Evolutionary conservation across 2,329 filamentous ascomycete genomes (phyloP).

Genomic region (Macroventuria anomochaeta): DNA sequence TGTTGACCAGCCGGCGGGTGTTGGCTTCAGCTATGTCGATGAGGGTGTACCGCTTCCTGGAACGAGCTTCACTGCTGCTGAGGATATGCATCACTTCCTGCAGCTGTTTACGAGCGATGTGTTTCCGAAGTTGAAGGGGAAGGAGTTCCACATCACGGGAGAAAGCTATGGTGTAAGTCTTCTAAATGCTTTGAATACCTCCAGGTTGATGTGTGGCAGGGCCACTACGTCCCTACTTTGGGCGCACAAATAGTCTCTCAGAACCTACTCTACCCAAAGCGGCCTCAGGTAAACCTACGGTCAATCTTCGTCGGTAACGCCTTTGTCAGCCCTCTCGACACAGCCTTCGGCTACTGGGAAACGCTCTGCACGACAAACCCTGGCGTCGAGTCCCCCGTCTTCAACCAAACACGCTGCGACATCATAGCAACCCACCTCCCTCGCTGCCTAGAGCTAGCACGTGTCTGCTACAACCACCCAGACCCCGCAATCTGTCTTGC

Average conservation of each 20-base stretch:
- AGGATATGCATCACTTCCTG: conserved; percentile 59
- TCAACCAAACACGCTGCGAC: conserved; percentile 56
- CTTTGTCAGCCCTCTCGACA: conserved; percentile 52
- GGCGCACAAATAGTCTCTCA: conserved; percentile 54
- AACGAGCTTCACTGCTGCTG: conserved; percentile 53
- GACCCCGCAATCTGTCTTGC: conserved; percentile 53
- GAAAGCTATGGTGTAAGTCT: conserved; percentile 56
- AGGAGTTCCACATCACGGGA: conserved; percentile 56
- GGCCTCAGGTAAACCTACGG: conserved; percentile 52
- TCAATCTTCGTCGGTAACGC: conserved; percentile 58
- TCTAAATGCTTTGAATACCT: not conserved
- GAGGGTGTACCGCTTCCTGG: conserved; percentile 43
- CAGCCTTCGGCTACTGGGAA: conserved; percentile 55
- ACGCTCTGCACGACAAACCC: conserved; percentile 57
- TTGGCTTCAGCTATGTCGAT: conserved; percentile 51
- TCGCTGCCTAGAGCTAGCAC: conserved; percentile 53
- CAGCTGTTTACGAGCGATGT: conserved; percentile 56
- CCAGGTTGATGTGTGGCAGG: conserved; percentile 36
- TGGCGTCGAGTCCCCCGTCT: conserved; percentile 51
- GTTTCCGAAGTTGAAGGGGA: conserved; percentile 51
- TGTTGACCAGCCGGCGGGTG: conserved; percentile 49
- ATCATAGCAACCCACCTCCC: conserved; percentile 56
- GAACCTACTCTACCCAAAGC: conserved; percentile 51
- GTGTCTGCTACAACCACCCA: conserved; percentile 50
- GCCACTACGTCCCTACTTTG: conserved; percentile 57